phyloP scores from a whole-genome alignment of 164 flowering plant genomes.

The Vitis amurensis region DNA sequence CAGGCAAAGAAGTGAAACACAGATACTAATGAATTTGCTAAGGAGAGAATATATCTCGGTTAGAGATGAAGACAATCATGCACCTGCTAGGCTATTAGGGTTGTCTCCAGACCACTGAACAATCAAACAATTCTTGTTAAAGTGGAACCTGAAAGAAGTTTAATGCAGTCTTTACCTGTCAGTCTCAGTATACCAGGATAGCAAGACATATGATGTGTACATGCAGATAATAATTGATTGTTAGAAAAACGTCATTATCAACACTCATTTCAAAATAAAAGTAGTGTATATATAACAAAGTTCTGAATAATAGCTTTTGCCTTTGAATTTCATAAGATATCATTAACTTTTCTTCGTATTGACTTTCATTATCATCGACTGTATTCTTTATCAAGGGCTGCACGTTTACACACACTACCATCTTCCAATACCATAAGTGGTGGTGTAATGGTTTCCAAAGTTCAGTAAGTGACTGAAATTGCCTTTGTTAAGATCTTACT shows the following conservation, averaged over 20 bases:
- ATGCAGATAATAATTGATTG: not conserved
- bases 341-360: no score
- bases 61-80: not conserved
- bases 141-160: constrained; percentile 56
- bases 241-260: not conserved
- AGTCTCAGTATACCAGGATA: not conserved
- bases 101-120: constrained; percentile 99
- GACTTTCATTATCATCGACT: no score
- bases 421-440: no score
- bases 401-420: no score
- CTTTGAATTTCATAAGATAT: no score
- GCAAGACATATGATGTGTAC: not conserved
- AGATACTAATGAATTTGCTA: not conserved
- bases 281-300: not conserved
- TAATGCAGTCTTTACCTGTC: not conserved
- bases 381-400: no score
- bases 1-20: not conserved
- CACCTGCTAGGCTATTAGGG: constrained; percentile 97
- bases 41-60: not conserved
- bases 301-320: not conserved
- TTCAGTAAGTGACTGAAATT: no score
- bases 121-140: constrained; percentile 70
- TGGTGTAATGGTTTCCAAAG: no score
- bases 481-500: no score
- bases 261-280: not conserved